phyloP scores from a whole-genome alignment of 257 asterid species.

The Solanum lycopersicoides region DNA sequence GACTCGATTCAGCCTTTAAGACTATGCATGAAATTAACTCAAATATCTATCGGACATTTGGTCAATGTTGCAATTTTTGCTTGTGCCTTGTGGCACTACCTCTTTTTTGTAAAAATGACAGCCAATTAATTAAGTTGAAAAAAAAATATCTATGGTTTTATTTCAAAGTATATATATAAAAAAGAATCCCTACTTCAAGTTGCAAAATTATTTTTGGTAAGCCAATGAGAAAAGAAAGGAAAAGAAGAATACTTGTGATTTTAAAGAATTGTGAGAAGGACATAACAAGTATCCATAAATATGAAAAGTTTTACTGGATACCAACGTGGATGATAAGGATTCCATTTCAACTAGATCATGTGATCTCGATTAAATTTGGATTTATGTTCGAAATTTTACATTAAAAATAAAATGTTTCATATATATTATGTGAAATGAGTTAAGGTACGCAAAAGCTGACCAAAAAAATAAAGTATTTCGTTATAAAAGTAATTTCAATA shows the following conservation, averaged over 20 bases:
- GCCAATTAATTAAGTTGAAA: background rate
- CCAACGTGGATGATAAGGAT: conserved; percentile 44
- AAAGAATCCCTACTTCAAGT: conserved; percentile 15
- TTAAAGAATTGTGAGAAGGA: conserved; percentile 18
- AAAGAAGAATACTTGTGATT: background rate
- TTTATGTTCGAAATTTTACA: accelerated
- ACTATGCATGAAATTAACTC: background rate
- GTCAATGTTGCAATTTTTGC: background rate
- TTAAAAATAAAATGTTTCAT: no score
- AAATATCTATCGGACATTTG: background rate
- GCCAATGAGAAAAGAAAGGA: background rate
- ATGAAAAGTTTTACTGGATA: conserved; percentile 10
- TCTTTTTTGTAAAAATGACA: background rate
- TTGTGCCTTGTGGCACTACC: background rate
- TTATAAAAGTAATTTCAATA: background rate
- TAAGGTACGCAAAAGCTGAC: no score
- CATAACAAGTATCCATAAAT: conserved; percentile 10
- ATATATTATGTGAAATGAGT: no score
- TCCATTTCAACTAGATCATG: conserved; percentile 22
- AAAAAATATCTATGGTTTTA: conserved; percentile 4
- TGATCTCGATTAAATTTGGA: background rate
- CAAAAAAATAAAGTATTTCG: no score
- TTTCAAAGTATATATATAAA: background rate
- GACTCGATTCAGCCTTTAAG: accelerated
- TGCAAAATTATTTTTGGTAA: background rate